A percentile compares a stretch with the other conserved stretches of the same genome.
These are phyloP conservation scores for Blumeriella jaapii DNA, from an alignment of 2,329 filamentous ascomycete species.

Conservation along the genomic window DNA sequence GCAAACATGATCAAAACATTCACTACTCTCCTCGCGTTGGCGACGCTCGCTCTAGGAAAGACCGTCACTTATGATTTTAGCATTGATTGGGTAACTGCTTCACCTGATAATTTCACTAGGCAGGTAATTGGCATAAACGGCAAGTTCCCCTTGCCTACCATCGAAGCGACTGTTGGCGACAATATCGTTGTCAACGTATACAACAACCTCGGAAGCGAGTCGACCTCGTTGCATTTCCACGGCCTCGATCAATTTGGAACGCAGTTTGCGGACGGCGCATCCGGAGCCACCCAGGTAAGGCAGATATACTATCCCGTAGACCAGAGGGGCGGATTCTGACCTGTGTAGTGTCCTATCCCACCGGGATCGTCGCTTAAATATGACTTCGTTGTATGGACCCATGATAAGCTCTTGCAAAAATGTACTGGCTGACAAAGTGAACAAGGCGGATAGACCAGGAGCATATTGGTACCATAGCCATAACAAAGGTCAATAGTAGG, in stretches of 20 bases:
- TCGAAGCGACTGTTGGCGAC: constrained; percentile 41
- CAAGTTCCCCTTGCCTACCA: constrained; percentile 43
- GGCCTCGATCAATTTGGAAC: constrained; percentile 44
- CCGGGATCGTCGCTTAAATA: constrained; percentile 24
- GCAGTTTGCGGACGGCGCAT: constrained; percentile 47
- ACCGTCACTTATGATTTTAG: constrained; percentile 26
- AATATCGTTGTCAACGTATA: constrained; percentile 36
- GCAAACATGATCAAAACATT: constrained; percentile 7
- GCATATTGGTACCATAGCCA: constrained; percentile 55
- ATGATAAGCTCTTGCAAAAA: not conserved
- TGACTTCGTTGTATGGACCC: constrained; percentile 27
- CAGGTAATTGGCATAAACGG: constrained; percentile 48
- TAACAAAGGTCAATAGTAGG: constrained; percentile 29
- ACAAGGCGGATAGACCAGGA: constrained; percentile 19
- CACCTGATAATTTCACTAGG: constrained; percentile 31
- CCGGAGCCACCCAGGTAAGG: constrained; percentile 36
- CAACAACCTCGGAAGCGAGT: constrained; percentile 39
- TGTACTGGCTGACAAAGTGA: constrained; percentile 21
- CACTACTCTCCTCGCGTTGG: constrained; percentile 2
- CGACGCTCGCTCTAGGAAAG: not conserved
- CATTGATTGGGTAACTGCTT: constrained; percentile 31
- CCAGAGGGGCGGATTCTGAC: too few relatives aligned
- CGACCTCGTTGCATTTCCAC: constrained; percentile 45
- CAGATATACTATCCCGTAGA: too few relatives aligned
- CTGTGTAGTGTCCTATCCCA: constrained; percentile 17